A percentile compares a stretch with the other conserved stretches of the same genome.
These are phyloP conservation scores for Plasmodium fragile DNA, from an alignment of 169 alveolate species.

Conservation along the genomic window DNA sequence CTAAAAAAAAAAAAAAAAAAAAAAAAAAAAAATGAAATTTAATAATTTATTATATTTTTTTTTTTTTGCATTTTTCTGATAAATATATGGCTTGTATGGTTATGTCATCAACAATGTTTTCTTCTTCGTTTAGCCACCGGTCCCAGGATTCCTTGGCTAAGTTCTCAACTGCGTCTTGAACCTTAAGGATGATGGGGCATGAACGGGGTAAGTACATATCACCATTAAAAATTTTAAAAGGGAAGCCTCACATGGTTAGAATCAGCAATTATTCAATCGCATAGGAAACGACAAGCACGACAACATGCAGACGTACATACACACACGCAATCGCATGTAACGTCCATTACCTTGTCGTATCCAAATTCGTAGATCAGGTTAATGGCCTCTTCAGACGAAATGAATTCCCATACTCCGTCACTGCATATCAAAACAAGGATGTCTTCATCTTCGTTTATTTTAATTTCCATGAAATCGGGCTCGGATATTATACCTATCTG, in stretches of 20 bases:
- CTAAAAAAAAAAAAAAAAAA: conserved; percentile 7
- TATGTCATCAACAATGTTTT: conserved; percentile 91
- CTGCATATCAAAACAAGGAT: conserved; percentile 86
- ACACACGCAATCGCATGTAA: neutral
- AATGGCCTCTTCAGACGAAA: conserved; percentile 88
- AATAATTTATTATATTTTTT: neutral
- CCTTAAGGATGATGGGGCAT: conserved; percentile 47
- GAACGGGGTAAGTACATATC: neutral
- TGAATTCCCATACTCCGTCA: conserved; percentile 92
- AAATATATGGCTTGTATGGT: conserved; percentile 84
- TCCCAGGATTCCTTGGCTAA: conserved; percentile 91
- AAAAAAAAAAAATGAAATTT: neutral
- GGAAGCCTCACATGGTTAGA: neutral
- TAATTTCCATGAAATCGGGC: conserved; percentile 50
- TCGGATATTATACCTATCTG: conserved; percentile 75
- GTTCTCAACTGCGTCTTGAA: conserved; percentile 85
- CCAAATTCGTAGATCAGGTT: conserved; percentile 83
- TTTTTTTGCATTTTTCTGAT: conserved; percentile 63
- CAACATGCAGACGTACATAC: neutral
- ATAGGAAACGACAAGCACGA: neutral
- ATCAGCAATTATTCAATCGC: neutral
- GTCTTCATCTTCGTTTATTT: conserved; percentile 77
- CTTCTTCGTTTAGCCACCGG: conserved; percentile 91
- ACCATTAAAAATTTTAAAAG: neutral
- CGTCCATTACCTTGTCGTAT: conserved; percentile 50